Percentiles rank a stretch among this genome's conserved stretches.
Evolutionary conservation across 768 basidiomycete species (phyloP).

Genomic region (Lanmaoa pseudosensibilis): DNA sequence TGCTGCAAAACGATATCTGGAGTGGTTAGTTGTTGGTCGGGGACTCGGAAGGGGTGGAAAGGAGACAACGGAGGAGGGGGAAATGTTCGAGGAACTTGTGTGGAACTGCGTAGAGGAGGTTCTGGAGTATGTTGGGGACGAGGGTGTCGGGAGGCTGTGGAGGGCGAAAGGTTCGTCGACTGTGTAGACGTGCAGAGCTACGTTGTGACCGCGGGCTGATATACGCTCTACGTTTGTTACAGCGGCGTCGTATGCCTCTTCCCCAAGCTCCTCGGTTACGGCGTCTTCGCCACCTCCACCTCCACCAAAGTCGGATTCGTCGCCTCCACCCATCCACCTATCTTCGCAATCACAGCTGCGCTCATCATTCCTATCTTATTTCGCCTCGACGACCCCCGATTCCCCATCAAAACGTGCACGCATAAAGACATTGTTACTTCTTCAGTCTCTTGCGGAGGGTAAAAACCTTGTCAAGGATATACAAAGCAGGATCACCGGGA

Average conservation of each 20-base stretch:
- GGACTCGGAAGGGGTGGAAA: slow-evolving; percentile 35
- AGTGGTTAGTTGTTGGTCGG: slow-evolving; percentile 74
- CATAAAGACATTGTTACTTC: slow-evolving; percentile 73
- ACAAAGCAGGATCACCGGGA: slow-evolving; percentile 17
- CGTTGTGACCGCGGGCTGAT: neutral
- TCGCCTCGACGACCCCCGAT: slow-evolving; percentile 80
- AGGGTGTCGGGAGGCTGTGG: slow-evolving; percentile 63
- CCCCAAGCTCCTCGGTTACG: slow-evolving; percentile 9
- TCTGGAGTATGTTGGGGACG: slow-evolving; percentile 44
- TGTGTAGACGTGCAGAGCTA: neutral
- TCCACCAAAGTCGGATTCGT: slow-evolving; percentile 7
- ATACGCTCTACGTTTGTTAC: neutral
- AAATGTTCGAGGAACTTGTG: slow-evolving; percentile 69
- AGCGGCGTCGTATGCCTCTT: slow-evolving; percentile 57
- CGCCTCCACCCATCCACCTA: neutral
- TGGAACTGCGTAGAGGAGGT: slow-evolving; percentile 55
- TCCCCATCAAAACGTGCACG: slow-evolving; percentile 71
- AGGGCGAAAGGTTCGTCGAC: slow-evolving; percentile 58
- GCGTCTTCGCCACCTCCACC: slow-evolving; percentile 9
- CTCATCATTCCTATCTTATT: slow-evolving; percentile 55
- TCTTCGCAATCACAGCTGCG: slow-evolving; percentile 11
- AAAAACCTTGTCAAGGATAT: slow-evolving; percentile 18
- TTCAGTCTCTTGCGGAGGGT: slow-evolving; percentile 46
- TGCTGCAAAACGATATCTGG: slow-evolving; percentile 73
- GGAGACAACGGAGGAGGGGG: slow-evolving; percentile 18